phyloP scores from a whole-genome alignment of 2,329 filamentous ascomycete species.

The Aureobasidium sp. region DNA sequence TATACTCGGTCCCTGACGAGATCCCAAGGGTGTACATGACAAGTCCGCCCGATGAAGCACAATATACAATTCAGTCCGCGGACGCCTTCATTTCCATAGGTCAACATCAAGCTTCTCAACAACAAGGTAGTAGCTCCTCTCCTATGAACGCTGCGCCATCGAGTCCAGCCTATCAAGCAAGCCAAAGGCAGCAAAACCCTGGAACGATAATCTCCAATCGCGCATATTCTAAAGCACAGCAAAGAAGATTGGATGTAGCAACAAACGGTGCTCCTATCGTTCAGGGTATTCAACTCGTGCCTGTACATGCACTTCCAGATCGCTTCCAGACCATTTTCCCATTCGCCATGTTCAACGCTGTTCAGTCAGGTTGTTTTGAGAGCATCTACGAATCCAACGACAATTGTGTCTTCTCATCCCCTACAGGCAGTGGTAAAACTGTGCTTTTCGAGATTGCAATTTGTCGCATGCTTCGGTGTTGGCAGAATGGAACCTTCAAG shows the following conservation, averaged over 20 bases:
- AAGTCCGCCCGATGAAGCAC: not conserved
- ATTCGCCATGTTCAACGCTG: conserved; percentile 70
- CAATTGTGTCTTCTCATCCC: conserved; percentile 73
- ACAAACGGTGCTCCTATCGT: conserved; percentile 33
- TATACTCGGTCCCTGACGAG: not conserved
- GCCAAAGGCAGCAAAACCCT: conserved; percentile 24
- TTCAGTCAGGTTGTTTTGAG: conserved; percentile 73
- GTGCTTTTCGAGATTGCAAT: conserved; percentile 75
- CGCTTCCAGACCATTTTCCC: conserved; percentile 62
- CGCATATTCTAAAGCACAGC: not conserved
- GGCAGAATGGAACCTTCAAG: conserved; percentile 59
- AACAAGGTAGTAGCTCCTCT: not conserved
- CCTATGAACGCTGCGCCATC: conserved; percentile 21
- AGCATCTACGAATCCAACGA: conserved; percentile 59
- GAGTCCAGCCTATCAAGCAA: conserved; percentile 35
- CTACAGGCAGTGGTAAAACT: conserved; percentile 82
- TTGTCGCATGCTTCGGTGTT: conserved; percentile 57
- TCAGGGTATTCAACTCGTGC: conserved; percentile 55
- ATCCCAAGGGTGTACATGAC: not conserved
- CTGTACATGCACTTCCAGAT: conserved; percentile 58
- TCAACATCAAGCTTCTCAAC: not conserved
- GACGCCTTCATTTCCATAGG: no score
- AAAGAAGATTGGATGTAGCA: not conserved
- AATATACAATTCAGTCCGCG: not conserved
- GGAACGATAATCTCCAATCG: not conserved